Base-by-base conservation (phyloP, 139 green algal genomes). In the Chlorella sp. region DNA sequence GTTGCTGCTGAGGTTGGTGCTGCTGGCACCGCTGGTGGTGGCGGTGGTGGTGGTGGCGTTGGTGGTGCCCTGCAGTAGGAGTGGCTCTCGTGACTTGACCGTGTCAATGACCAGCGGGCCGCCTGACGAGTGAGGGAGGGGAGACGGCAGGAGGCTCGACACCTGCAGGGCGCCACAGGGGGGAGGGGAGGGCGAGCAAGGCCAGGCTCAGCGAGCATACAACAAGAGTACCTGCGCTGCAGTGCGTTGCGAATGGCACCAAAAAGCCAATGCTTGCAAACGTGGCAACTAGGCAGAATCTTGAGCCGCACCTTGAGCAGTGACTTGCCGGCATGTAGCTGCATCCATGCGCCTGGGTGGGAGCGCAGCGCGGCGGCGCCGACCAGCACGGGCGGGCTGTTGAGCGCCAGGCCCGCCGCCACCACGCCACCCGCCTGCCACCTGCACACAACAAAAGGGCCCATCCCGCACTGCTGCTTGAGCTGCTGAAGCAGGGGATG, bases 341-440 rank as follows among this genome's bases (percentile, higher is more conserved):
- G 26, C 23, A 4, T 17, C 49, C 50, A 32, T 30, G 63, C 32
- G 31, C 30, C 24, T 30, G 31, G 50, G 5, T 31, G 4, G 10
- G 66, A 29, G 29, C 1, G 23, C 31, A 72, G 17, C 22, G 64
- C 34, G 2, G 23, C 27, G 6, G 27, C 61, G 2, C 27, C 27
- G n/a, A 67, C 23, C 27, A 67, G 61, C 27, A 69, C 24, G 49
- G 71, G 66, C 29, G 73, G 73, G 2, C 42, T 63, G 67, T 82
- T 82, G 70, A 82, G 77, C 22, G 65, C 70, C 66, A 71, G 67
- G 51, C 31, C 76, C 6, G 70, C 35, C 5, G 76, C 59, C n/a
- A 75, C 51, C 51, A 82, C 76, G 5, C 76, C 76, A 35, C 70
- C 76, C 3, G 71, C 65, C 65, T 62, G 49, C 76, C 76, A 82